A percentile compares a stretch with the other conserved stretches of the same genome.
These are phyloP conservation scores for Piper longum DNA, from an alignment of 164 flowering plant genomes.

Conservation along the genomic window DNA sequence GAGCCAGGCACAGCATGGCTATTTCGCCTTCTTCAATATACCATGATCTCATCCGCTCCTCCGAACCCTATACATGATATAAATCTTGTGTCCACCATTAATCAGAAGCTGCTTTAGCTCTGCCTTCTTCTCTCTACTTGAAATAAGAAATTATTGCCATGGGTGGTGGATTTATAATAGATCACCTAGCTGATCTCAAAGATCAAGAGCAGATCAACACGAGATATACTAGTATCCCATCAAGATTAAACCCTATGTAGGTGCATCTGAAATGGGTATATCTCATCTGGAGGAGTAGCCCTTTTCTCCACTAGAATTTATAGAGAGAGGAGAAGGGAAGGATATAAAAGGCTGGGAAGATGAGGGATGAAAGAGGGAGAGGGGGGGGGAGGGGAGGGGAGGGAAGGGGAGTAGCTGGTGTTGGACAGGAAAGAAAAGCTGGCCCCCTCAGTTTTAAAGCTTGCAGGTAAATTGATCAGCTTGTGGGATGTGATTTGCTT, in stretches of 20 bases:
- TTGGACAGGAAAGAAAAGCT: slow-evolving; percentile 1
- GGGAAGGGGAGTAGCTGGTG: background rate
- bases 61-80: no score
- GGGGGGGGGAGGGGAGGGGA: background rate
- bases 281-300: background rate
- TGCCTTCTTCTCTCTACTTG: no score
- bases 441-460: background rate
- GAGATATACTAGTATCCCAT: background rate
- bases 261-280: background rate
- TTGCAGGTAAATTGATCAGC: background rate
- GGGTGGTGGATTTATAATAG: background rate
- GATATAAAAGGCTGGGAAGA: background rate
- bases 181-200: background rate
- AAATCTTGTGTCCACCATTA: no score
- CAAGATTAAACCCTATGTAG: background rate
- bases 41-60: background rate
- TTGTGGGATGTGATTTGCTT: background rate
- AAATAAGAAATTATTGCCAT: no score
- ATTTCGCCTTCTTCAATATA: slow-evolving; percentile 8
- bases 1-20: slow-evolving; percentile 30
- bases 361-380: background rate
- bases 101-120: no score
- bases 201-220: background rate
- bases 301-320: background rate
- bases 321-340: background rate